These are phyloP conservation scores for Ustilago loliicola DNA, from an alignment of 1,284 basidiomycete genomes.

Conservation along the genomic window DNA sequence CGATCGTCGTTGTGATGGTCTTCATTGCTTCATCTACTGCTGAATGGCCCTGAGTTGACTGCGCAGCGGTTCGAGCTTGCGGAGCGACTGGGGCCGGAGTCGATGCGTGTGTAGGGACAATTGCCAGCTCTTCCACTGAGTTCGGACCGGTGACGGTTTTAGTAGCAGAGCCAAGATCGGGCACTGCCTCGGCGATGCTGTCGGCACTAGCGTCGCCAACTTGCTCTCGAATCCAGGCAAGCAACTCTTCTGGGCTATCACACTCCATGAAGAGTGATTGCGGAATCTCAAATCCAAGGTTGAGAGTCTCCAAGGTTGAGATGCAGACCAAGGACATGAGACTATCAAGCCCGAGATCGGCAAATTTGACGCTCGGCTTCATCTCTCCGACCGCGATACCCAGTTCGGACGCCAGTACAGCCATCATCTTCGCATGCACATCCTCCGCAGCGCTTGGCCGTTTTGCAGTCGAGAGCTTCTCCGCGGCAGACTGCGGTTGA, in stretches of 20 bases:
- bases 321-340: slow-evolving; percentile 56
- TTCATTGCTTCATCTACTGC: slow-evolving; percentile 19
- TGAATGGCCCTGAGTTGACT: neutral
- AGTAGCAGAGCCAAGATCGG: neutral
- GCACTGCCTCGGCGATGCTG: neutral
- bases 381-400: slow-evolving; percentile 42
- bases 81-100: neutral
- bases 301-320: slow-evolving; percentile 40
- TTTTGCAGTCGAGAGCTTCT: neutral
- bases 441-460: slow-evolving; percentile 8
- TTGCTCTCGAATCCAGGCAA: slow-evolving; percentile 32
- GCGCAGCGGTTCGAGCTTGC: neutral
- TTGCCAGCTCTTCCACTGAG: neutral
- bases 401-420: slow-evolving; percentile 37
- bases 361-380: slow-evolving; percentile 36
- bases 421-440: slow-evolving; percentile 26
- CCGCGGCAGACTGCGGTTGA: neutral
- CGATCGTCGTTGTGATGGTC: slow-evolving; percentile 32
- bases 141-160: neutral
- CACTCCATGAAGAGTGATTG: slow-evolving; percentile 52
- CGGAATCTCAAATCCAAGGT: slow-evolving; percentile 39
- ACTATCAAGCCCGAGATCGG: slow-evolving; percentile 53
- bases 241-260: slow-evolving; percentile 41
- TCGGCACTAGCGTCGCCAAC: slow-evolving; percentile 14
- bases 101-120: neutral